Evolutionary conservation across 2,329 filamentous ascomycete genomes (phyloP), one percentile per base, ranked within the genome.

Genomic region (Chrysoporthe cubensis): DNA sequence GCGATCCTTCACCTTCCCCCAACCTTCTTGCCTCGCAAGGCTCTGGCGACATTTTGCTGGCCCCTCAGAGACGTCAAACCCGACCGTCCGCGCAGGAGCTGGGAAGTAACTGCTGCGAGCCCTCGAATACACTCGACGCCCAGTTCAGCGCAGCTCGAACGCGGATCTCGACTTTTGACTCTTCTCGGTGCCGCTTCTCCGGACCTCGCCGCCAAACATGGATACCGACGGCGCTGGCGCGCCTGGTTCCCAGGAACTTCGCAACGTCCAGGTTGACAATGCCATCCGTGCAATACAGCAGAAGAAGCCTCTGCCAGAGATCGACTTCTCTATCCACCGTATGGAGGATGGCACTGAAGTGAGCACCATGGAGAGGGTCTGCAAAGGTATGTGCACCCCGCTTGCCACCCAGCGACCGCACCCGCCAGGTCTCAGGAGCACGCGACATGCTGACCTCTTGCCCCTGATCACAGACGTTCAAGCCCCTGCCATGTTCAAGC

Each of bases 331-430:
- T 66, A 89, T 99, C 77, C 96, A 99, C 81, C 96, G 92, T 71
- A 97, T 98, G 95, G 96, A 99, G 80, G 96, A 99, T 85, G 93
- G 93, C 77, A 90, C 88, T 65, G 93, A 97, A 83, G 96, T 99
- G 78, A 98, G 88, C 88, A 99, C 96, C 71, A 83, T 91, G 78
- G 96, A 99, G 82, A 89, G 96, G 79, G 96, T 99, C 70, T 97
- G 95, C 87, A 99, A 98, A 94, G 96, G 96, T 98, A 88, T 71
- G 80, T 77, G 44, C 18, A 66, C 34, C 42, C 66, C 65, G 65
- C 60, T 26, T 62, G 26, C 54, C 8, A 16, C 59, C n/a, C 60
- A 16, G 50, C 50, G 21, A 32, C 40, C 69, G 50, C 58, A 44
- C 52, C 14, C 40, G 14, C 40, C 13, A n/a, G 5, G 8, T 40